These are phyloP conservation scores for Chalciporus sp. DNA, from an alignment of 1,284 basidiomycete genomes.

Conservation along the genomic window DNA sequence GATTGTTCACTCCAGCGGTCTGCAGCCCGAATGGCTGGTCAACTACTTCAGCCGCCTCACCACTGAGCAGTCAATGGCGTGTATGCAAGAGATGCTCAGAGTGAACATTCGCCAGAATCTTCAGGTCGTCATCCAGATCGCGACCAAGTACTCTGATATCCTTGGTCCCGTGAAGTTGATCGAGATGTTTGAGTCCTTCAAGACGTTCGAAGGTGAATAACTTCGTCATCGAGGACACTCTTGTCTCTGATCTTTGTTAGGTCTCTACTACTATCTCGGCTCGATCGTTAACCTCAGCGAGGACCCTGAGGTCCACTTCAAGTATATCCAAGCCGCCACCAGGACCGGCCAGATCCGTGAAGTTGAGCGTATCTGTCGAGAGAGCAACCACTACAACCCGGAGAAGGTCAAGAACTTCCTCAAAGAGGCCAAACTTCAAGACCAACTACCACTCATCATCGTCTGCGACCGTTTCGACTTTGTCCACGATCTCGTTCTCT, in stretches of 20 bases:
- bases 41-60: slow-evolving; percentile 97
- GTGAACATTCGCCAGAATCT: slow-evolving; percentile 98
- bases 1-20: slow-evolving; percentile 89
- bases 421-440: slow-evolving; percentile 95
- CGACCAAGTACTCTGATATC: slow-evolving; percentile 99
- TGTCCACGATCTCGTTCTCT: slow-evolving; percentile 98
- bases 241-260: slow-evolving; percentile 38
- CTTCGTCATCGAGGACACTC: not conserved
- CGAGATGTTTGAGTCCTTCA: slow-evolving; percentile 99
- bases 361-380: slow-evolving; percentile 97
- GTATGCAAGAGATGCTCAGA: slow-evolving; percentile 96
- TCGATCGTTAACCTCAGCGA: slow-evolving; percentile 97
- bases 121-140: slow-evolving; percentile 96
- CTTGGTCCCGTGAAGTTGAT: slow-evolving; percentile 97
- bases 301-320: slow-evolving; percentile 99
- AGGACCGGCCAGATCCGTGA: slow-evolving; percentile 98
- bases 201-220: slow-evolving; percentile 85
- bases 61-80: slow-evolving; percentile 97
- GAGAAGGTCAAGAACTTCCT: slow-evolving; percentile 99
- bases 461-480: slow-evolving; percentile 99
- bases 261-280: slow-evolving; percentile 97
- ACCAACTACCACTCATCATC: slow-evolving; percentile 98
- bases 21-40: slow-evolving; percentile 96
- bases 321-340: slow-evolving; percentile 99
- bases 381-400: slow-evolving; percentile 97